Base-by-base conservation (phyloP, 164 flowering plant species). In the Nymphaea colorata region DNA sequence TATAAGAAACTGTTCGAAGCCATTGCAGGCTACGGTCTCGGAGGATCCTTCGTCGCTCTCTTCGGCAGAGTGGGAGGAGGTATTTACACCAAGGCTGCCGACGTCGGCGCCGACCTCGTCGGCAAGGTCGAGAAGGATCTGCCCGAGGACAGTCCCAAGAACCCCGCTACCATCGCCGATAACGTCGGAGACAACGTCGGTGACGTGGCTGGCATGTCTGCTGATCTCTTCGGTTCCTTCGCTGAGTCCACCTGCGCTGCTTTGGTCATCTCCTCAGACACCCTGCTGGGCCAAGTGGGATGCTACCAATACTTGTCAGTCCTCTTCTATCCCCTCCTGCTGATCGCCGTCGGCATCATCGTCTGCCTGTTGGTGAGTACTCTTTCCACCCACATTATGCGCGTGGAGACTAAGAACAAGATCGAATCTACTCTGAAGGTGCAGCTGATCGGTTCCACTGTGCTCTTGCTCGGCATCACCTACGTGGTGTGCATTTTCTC, bases 21-120 rank as follows among this genome's bases (percentile, higher is more conserved):
- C 18, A 89, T 89, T 36, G 87, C 93, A 67, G 96, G 96, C 11
- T 89, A 89, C 73, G 96, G 96, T 10, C 86, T 89, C 63, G 96
- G 96, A 70, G 96, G 93, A 8, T 89, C 96, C 41, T 89, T 89
- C 67, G 86, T 89, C 91, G 96, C 96, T 70, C 86, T 90, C 45
- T 90, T 90, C 71, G 93, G 93, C 14, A 82, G 93, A 79, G 93
- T 90, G 66, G 93, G 85, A 70, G 96, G 91, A 41, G 92, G 96
- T 41, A 89, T 89, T 69, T 89, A 86, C 72, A 89, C 96, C n/a
- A 87, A 89, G 66, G 92, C 96, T 70, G 90, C 96, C 71, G 96
- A 89, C 82, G 96, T 89, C 68, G 96, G 96, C 74, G 96, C 93
- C 63, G 96, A 89, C 80, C 96, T 89, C 70, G 96, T 89, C 17